A percentile compares a stretch with the other conserved stretches of the same genome.
phyloP scores from a whole-genome alignment of 2,329 filamentous ascomycete genomes.

The Rhynchosporium graminicola region DNA sequence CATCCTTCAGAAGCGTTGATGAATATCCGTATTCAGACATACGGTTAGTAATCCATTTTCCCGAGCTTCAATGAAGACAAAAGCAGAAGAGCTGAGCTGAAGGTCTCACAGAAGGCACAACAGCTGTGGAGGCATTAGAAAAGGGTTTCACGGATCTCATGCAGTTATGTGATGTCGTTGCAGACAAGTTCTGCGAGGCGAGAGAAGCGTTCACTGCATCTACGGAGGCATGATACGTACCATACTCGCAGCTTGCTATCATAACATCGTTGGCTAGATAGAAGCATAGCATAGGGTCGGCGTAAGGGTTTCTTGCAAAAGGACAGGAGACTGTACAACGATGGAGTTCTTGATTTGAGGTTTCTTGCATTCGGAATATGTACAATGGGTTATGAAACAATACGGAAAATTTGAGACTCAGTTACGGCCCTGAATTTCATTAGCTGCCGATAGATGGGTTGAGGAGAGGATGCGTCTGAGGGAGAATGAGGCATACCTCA shows the following conservation, averaged over 20 bases:
- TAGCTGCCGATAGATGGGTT: constrained; percentile 21
- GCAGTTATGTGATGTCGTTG: constrained; percentile 88
- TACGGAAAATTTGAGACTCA: constrained; percentile 28
- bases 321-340: background rate
- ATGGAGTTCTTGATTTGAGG: constrained; percentile 21
- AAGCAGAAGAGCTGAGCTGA: constrained; percentile 22
- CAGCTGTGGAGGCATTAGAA: constrained; percentile 80
- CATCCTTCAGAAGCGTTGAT: constrained; percentile 95
- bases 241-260: constrained; percentile 8
- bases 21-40: constrained; percentile 97
- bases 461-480: background rate
- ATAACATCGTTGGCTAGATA: constrained; percentile 5
- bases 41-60: constrained; percentile 60
- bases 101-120: constrained; percentile 65
- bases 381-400: constrained; percentile 37
- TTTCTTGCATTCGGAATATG: constrained; percentile 37
- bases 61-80: background rate
- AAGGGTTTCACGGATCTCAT: constrained; percentile 89
- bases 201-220: constrained; percentile 55
- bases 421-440: constrained; percentile 38
- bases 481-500: constrained; percentile 57
- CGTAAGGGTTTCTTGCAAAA: constrained; percentile 30
- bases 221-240: constrained; percentile 14
- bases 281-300: constrained; percentile 35
- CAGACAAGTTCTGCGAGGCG: constrained; percentile 80